Percentiles rank a stretch among this genome's conserved stretches.
These are phyloP conservation scores for Dipteronia dyeriana DNA, from an alignment of 345 rosid genomes.

Conservation along the genomic window DNA sequence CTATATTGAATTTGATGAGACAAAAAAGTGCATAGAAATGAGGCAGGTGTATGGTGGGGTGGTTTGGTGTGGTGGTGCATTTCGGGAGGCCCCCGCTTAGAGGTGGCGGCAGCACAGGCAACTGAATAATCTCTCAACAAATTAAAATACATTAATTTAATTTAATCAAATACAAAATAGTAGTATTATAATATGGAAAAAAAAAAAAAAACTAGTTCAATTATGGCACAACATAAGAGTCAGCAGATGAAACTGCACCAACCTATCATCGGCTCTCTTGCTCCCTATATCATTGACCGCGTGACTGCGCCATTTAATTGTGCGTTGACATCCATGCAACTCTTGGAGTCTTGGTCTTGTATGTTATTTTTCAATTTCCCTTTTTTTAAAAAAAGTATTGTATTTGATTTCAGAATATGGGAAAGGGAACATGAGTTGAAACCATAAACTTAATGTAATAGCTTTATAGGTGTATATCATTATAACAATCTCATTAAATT, in stretches of 20 bases:
- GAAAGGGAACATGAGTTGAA: no score
- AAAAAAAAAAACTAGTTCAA: neutral
- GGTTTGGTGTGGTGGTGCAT: neutral
- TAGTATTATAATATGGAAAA: neutral
- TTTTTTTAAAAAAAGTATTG: no score
- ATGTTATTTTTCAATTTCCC: neutral
- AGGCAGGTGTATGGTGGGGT: conserved; percentile 14
- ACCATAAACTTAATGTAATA: no score
- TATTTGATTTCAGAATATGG: no score
- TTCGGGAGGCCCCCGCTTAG: conserved; percentile 17
- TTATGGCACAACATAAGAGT: conserved; percentile 13
- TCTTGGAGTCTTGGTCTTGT: neutral
- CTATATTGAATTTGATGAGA: conserved; percentile 14
- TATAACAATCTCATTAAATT: no score
- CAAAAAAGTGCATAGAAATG: neutral
- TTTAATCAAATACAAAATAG: neutral
- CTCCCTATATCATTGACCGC: conserved; percentile 29
- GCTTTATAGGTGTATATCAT: no score
- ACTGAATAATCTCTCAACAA: neutral
- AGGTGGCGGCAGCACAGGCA: conserved; percentile 20
- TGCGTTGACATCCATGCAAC: conserved; percentile 13
- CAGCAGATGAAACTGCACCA: conserved; percentile 20
- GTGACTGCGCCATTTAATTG: conserved; percentile 35
- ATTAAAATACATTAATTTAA: neutral
- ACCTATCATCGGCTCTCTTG: conserved; percentile 23